These are phyloP conservation scores for Fomitopsis palustris DNA, from an alignment of 1,284 basidiomycete species.

Conservation along the genomic window DNA sequence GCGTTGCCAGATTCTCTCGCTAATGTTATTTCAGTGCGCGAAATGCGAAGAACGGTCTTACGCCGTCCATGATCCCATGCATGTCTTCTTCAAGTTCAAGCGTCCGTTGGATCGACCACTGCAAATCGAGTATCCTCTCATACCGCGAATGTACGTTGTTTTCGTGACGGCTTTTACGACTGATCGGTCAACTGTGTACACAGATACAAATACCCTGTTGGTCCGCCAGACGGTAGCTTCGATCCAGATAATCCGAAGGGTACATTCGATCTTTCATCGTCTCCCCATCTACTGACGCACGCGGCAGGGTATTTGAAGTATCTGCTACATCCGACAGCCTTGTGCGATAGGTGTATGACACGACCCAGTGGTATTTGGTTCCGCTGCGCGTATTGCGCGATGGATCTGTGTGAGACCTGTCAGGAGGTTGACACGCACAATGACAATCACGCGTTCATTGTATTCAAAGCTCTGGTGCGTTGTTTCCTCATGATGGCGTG, in stretches of 20 bases:
- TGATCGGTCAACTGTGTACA: neutral
- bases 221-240: conserved; percentile 42
- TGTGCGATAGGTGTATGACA: conserved; percentile 76
- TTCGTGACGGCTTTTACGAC: neutral
- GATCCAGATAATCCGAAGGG: conserved; percentile 55
- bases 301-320: conserved; percentile 62
- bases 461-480: conserved; percentile 77
- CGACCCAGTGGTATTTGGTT: conserved; percentile 82
- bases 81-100: conserved; percentile 84
- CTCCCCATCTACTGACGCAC: neutral
- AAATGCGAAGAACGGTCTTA: conserved; percentile 79
- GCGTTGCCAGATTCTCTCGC: neutral
- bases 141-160: conserved; percentile 60
- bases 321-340: conserved; percentile 61
- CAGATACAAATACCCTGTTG: conserved; percentile 69
- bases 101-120: conserved; percentile 71
- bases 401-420: conserved; percentile 79
- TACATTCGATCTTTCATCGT: conserved; percentile 19
- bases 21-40: conserved; percentile 55
- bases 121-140: conserved; percentile 53
- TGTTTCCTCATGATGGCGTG: neutral
- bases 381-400: conserved; percentile 81
- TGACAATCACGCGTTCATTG: conserved; percentile 77
- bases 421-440: conserved; percentile 79
- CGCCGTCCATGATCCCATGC: conserved; percentile 73